phyloP scores from a whole-genome alignment of 2,329 filamentous ascomycete species.

The Fusarium algeriense region DNA sequence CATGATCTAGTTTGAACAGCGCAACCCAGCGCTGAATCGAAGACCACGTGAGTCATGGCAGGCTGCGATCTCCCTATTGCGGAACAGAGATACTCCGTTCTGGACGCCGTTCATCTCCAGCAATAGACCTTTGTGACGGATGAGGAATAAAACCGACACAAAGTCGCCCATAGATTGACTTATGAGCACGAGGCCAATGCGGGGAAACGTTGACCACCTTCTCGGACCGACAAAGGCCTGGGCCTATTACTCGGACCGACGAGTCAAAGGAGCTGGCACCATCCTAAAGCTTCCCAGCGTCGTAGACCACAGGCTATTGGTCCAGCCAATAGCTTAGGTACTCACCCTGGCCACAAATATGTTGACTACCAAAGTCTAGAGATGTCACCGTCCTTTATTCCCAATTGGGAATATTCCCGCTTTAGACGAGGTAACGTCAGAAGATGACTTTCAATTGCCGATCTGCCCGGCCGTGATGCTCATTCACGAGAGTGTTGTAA shows the following conservation, averaged over 20 bases:
- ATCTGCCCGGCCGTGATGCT: neutral
- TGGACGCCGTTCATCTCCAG: neutral
- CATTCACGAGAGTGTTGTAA: neutral
- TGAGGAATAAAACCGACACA: neutral
- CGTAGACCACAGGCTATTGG: neutral
- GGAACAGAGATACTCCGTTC: neutral
- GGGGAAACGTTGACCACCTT: neutral
- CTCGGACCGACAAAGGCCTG: neutral
- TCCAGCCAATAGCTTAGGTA: neutral
- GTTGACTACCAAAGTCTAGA: neutral
- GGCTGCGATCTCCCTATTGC: neutral
- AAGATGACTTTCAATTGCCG: neutral
- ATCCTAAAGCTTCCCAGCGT: neutral
- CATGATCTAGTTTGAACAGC: neutral
- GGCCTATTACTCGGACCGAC: neutral
- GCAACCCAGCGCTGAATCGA: neutral
- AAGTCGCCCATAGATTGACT: neutral
- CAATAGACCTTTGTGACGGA: neutral
- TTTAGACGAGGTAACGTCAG: neutral
- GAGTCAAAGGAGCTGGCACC: neutral
- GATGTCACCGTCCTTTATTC: neutral
- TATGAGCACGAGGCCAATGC: neutral
- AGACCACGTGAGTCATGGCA: neutral
- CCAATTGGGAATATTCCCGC: neutral
- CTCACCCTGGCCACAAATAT: neutral